phyloP scores from a whole-genome alignment of 257 asterid species.

The Forsythia suspensa region DNA sequence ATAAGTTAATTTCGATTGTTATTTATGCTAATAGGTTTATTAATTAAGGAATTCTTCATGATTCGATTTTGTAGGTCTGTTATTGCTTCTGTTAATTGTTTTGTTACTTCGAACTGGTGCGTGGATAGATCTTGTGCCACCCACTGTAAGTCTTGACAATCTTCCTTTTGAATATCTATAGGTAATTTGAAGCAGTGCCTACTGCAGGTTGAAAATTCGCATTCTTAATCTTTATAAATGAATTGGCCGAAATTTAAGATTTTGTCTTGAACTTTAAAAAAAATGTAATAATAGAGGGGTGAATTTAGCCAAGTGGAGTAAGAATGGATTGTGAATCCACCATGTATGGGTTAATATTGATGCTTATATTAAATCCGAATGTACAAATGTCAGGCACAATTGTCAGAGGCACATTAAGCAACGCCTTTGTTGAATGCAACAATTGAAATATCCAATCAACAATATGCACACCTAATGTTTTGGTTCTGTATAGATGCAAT shows the following conservation, averaged over 20 bases:
- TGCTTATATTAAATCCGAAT: neutral
- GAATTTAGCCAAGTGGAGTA: too few relatives aligned
- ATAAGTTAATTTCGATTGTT: neutral
- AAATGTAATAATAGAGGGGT: neutral
- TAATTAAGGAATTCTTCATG: neutral
- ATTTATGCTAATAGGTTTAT: neutral
- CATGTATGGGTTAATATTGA: too few relatives aligned
- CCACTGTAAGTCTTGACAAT: conserved; percentile 48
- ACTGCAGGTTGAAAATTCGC: neutral
- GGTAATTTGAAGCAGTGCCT: neutral
- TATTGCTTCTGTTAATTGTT: conserved; percentile 54
- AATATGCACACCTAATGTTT: neutral
- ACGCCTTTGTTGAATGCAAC: conserved; percentile 3
- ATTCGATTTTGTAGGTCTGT: conserved; percentile 42
- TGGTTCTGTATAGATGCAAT: neutral
- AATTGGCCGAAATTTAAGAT: neutral
- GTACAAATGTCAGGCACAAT: neutral
- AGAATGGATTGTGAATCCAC: too few relatives aligned
- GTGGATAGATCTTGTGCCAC: conserved; percentile 64
- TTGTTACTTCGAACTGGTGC: conserved; percentile 64
- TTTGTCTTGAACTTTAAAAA: neutral
- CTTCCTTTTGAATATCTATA: neutral
- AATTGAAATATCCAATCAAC: neutral
- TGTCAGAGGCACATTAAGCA: neutral
- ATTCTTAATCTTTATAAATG: neutral